Evolutionary conservation across 2,329 filamentous ascomycete genomes (phyloP).

Genomic region (Arthrinium puccinioides): DNA sequence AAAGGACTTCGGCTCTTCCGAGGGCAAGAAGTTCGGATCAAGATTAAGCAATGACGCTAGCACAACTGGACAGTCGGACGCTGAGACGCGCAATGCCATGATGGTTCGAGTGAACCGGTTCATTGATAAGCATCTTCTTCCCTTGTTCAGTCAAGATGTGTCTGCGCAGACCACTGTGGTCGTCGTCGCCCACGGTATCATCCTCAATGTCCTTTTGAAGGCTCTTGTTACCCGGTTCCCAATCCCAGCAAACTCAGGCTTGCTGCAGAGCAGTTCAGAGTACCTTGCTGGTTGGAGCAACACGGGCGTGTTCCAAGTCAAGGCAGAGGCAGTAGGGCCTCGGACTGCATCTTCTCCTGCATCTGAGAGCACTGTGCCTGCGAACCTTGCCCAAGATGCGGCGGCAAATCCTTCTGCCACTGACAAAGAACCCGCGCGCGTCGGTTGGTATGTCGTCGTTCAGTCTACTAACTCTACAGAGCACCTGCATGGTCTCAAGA

Average conservation of each 20-base stretch:
- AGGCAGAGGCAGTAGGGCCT: slow-evolving; percentile 5
- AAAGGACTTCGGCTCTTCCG: slow-evolving; percentile 66
- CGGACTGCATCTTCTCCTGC: not conserved
- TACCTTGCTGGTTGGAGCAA: slow-evolving; percentile 41
- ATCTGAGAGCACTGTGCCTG: no score
- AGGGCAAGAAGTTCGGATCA: slow-evolving; percentile 52
- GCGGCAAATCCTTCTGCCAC: not conserved
- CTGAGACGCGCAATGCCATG: slow-evolving; percentile 66
- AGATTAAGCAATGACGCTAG: slow-evolving; percentile 31
- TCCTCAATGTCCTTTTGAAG: slow-evolving; percentile 63
- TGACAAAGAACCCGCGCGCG: not conserved
- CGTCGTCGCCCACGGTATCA: slow-evolving; percentile 77
- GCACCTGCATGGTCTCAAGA: slow-evolving; percentile 68
- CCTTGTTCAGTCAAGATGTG: slow-evolving; percentile 35
- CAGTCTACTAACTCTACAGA: slow-evolving; percentile 58
- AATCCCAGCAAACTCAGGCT: slow-evolving; percentile 10
- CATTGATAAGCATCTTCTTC: slow-evolving; percentile 54
- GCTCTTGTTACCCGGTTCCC: slow-evolving; percentile 51
- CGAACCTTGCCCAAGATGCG: not conserved
- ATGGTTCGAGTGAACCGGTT: slow-evolving; percentile 56
- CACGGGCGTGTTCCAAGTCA: slow-evolving; percentile 29
- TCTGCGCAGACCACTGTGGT: slow-evolving; percentile 40
- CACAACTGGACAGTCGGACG: slow-evolving; percentile 15
- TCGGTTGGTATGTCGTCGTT: slow-evolving; percentile 30
- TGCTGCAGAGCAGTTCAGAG: slow-evolving; percentile 12